Evolutionary conservation across 441 rosid genomes (phyloP).

Genomic region (Mallotus japonicus): DNA sequence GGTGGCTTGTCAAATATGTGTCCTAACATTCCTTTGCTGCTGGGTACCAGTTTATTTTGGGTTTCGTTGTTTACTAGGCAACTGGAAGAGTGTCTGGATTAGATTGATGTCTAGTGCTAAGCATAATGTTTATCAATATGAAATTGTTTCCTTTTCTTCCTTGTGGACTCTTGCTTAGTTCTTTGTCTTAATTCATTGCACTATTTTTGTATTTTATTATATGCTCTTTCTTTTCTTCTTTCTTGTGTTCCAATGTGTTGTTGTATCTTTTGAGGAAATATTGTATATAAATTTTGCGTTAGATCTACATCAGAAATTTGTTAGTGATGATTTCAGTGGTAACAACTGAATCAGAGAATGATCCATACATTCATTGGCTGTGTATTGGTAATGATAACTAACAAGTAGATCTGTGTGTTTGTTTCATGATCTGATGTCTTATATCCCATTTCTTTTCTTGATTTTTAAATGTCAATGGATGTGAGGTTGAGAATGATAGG

Average conservation of each 20-base stretch:
- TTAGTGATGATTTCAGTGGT: too few relatives aligned
- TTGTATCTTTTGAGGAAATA: not conserved
- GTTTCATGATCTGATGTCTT: not conserved
- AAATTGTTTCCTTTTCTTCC: conserved; percentile 2
- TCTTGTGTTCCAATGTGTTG: not conserved
- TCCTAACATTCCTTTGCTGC: not conserved
- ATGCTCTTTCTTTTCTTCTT: not conserved
- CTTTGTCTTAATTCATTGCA: too few relatives aligned
- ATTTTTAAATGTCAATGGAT: not conserved
- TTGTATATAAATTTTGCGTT: too few relatives aligned
- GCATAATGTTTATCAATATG: not conserved
- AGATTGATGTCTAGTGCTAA: not conserved
- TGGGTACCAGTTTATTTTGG: not conserved
- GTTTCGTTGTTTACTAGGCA: not conserved
- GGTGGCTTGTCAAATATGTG: not conserved
- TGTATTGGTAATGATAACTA: not conserved
- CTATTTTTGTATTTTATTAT: not conserved
- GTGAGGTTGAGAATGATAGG: too few relatives aligned
- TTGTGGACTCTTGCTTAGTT: not conserved
- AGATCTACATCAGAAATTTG: too few relatives aligned
- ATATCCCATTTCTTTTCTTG: not conserved
- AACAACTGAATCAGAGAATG: too few relatives aligned
- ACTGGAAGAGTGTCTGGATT: conserved; percentile 2
- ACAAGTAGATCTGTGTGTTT: not conserved
- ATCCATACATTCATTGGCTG: too few relatives aligned